Evolutionary conservation across 2,329 filamentous ascomycete genomes (phyloP).

Genomic region (Fusarium pilosicola): DNA sequence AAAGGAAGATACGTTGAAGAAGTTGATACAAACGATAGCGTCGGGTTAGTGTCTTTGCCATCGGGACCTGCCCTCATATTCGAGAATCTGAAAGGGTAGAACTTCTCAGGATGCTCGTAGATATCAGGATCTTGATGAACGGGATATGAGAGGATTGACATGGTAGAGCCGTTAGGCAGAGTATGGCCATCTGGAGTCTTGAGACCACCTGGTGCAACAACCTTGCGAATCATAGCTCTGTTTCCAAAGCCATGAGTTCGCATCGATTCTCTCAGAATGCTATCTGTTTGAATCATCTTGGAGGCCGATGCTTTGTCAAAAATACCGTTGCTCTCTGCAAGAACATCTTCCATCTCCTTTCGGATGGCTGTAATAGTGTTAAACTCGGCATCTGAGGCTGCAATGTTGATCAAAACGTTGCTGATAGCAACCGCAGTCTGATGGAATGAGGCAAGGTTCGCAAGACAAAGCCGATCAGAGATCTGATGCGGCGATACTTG

Average conservation of each 20-base stretch:
- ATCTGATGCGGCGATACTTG: conserved; percentile 43
- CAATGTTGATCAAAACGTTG: conserved; percentile 53
- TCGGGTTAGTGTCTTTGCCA: not conserved
- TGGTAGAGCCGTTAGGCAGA: conserved; percentile 46
- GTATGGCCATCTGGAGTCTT: conserved; percentile 47
- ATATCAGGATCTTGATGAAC: conserved; percentile 45
- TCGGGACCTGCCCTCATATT: conserved; percentile 40
- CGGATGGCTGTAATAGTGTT: conserved; percentile 51
- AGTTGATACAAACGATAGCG: conserved; percentile 24
- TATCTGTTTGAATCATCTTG: conserved; percentile 53
- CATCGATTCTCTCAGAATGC: conserved; percentile 55
- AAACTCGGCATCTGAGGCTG: conserved; percentile 50
- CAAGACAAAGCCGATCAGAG: conserved; percentile 30
- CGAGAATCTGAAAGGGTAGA: conserved; percentile 55
- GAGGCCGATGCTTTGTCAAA: conserved; percentile 53
- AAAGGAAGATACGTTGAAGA: conserved; percentile 46
- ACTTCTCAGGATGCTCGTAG: conserved; percentile 50
- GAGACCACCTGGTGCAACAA: conserved; percentile 41
- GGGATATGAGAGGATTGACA: conserved; percentile 48
- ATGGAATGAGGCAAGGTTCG: conserved; percentile 53
- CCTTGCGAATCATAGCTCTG: conserved; percentile 44
- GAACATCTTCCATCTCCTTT: conserved; percentile 48
- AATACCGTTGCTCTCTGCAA: conserved; percentile 33
- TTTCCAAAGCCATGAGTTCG: conserved; percentile 48
- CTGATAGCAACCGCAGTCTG: conserved; percentile 53